Percentiles rank a stretch among this genome's conserved stretches.
These are phyloP conservation scores for Termitomyces sp. DNA, from an alignment of 768 basidiomycete species.

Conservation along the genomic window DNA sequence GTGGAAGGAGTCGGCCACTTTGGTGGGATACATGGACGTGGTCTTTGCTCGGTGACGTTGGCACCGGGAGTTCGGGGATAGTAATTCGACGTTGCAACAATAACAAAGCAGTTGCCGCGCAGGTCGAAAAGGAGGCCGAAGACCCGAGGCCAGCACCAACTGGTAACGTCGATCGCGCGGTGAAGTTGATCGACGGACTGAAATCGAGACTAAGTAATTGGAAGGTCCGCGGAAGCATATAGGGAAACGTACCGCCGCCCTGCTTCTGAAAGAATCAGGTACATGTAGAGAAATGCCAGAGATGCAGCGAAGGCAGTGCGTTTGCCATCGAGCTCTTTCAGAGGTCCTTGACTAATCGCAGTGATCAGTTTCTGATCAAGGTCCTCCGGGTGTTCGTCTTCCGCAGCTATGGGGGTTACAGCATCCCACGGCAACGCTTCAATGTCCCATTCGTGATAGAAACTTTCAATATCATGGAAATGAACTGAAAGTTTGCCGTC, in stretches of 20 bases:
- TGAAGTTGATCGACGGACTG: conserved; percentile 78
- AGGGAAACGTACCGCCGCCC: conserved; percentile 48
- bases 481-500: conserved; percentile 73
- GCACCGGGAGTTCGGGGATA: conserved; percentile 48
- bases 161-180: conserved; percentile 84
- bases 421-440: conserved; percentile 77
- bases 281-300: conserved; percentile 88
- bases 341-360: conserved; percentile 53
- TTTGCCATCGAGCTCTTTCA: conserved; percentile 32
- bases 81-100: conserved; percentile 69
- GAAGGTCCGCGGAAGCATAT: conserved; percentile 11
- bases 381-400: conserved; percentile 53
- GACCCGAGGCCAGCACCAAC: conserved; percentile 96
- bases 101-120: conserved; percentile 76
- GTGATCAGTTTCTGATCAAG: conserved; percentile 75
- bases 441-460: conserved; percentile 80
- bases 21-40: conserved; percentile 63
- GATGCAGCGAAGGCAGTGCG: conserved; percentile 39
- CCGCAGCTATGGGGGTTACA: conserved; percentile 48
- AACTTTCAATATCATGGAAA: conserved; percentile 75
- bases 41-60: conserved; percentile 39
- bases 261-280: conserved; percentile 70
- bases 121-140: conserved; percentile 92
- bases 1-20: conserved; percentile 63
- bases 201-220: conserved; percentile 12